A percentile compares a stretch with the other conserved stretches of the same genome.
Evolutionary conservation across 2,329 filamentous ascomycete species (phyloP).

Genomic region (Fusarium kyushuense): DNA sequence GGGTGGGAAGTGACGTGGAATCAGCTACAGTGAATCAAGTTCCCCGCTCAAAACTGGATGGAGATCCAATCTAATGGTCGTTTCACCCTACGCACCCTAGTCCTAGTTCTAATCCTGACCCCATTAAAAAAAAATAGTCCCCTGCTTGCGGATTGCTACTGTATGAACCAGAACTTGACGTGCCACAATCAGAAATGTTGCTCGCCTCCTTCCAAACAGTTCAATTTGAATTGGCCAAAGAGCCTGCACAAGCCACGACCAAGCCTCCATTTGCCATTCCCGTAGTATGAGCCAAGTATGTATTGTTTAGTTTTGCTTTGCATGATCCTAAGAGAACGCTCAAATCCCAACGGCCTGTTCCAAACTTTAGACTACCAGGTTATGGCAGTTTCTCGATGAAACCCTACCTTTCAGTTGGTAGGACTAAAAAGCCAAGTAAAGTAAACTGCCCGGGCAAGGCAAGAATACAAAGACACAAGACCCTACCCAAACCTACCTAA

Average conservation of each 20-base stretch:
- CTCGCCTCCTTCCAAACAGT: conserved; percentile 8
- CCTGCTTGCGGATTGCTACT: conserved; percentile 40
- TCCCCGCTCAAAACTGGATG: conserved; percentile 27
- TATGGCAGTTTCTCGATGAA: conserved; percentile 35
- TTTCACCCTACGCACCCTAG: conserved; percentile 44
- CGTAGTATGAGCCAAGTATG: conserved; percentile 27
- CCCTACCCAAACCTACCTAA: conserved; percentile 2
- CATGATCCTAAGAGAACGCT: conserved; percentile 10
- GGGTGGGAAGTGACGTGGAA: conserved; percentile 30
- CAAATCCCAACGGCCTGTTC: conserved; percentile 37
- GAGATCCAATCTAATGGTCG: conserved; percentile 38
- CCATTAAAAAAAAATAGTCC: conserved; percentile 1
- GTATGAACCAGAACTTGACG: conserved; percentile 27
- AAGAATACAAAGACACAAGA: conserved; percentile 28
- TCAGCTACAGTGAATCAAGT: conserved; percentile 38
- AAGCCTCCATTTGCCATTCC: conserved; percentile 34
- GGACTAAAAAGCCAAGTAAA: conserved; percentile 1
- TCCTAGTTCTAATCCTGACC: neutral
- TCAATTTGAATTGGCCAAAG: neutral
- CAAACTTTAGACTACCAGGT: conserved; percentile 16
- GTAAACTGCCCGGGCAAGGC: conserved; percentile 9
- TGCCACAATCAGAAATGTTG: conserved; percentile 44
- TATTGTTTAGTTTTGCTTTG: conserved; percentile 15
- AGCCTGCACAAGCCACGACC: conserved; percentile 29
- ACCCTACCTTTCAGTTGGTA: conserved; percentile 12